Evolutionary conservation across 129 eudicot species (phyloP).

Genomic region (Glebionis coronaria): DNA sequence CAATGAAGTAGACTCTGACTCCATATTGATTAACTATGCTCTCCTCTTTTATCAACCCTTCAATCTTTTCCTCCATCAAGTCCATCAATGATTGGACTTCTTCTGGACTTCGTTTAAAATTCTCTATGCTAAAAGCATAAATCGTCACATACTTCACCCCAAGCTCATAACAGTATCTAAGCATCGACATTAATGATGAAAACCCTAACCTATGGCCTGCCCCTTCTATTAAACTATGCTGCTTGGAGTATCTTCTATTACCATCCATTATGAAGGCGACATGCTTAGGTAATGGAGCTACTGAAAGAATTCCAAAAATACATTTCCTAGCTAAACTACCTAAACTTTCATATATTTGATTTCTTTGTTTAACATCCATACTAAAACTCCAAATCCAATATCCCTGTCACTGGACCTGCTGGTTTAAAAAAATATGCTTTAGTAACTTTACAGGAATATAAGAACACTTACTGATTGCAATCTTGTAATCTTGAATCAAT

Average conservation of each 20-base stretch:
- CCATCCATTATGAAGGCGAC: constrained; percentile 79
- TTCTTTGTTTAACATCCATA: constrained; percentile 36
- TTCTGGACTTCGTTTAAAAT: constrained; percentile 63
- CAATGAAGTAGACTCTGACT: no score
- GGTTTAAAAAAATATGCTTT: neutral
- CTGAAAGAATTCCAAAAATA: constrained; percentile 38
- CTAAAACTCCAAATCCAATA: neutral
- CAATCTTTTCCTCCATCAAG: no score
- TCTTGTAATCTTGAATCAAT: neutral
- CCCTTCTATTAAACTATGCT: constrained; percentile 46
- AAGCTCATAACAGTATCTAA: constrained; percentile 38
- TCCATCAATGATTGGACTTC: no score
- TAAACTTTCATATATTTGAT: no score
- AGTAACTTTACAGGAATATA: neutral
- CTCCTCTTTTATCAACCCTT: no score
- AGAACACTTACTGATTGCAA: no score
- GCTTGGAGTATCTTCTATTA: constrained; percentile 65
- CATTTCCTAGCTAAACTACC: constrained; percentile 42
- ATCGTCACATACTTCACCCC: constrained; percentile 56
- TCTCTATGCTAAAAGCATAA: constrained; percentile 79
- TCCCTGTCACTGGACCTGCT: constrained; percentile 26
- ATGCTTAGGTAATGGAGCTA: constrained; percentile 52
- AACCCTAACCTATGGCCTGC: constrained; percentile 62
- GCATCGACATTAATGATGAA: constrained; percentile 52
- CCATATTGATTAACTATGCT: no score